A percentile compares a stretch with the other conserved stretches of the same genome.
Evolutionary conservation across 2,329 filamentous ascomycete species (phyloP).

Genomic region (Neofusicoccum cordaticola): DNA sequence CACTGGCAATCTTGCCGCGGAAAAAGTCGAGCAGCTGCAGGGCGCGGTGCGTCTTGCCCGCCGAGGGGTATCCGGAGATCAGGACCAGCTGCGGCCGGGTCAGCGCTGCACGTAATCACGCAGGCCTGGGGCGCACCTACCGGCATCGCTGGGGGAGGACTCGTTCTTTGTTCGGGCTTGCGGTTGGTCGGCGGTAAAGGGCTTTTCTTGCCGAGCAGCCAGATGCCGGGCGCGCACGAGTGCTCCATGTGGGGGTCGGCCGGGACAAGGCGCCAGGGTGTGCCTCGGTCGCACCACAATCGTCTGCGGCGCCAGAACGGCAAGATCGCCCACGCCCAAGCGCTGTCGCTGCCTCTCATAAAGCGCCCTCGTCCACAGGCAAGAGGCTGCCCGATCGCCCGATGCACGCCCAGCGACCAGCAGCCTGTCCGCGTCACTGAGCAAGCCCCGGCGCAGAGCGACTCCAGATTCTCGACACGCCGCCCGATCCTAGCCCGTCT

Average conservation of each 20-base stretch:
- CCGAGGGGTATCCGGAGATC: constrained; percentile 61
- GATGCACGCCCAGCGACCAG: background rate
- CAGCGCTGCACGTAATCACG: background rate
- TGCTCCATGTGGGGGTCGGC: background rate
- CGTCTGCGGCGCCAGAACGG: constrained; percentile 5
- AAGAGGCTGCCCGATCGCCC: background rate
- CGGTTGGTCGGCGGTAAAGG: constrained; percentile 2
- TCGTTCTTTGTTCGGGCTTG: background rate
- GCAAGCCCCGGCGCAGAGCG: background rate
- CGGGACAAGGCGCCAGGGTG: background rate
- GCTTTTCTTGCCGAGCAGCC: constrained; percentile 3
- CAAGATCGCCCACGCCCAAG: constrained; percentile 11
- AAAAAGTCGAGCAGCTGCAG: constrained; percentile 66
- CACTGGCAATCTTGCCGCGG: constrained; percentile 53
- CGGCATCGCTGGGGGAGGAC: constrained; percentile 17
- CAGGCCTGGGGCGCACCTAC: constrained; percentile 14
- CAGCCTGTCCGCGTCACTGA: background rate
- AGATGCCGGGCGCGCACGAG: background rate
- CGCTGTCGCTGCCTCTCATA: background rate
- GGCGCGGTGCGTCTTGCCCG: constrained; percentile 61
- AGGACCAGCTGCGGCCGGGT: constrained; percentile 52
- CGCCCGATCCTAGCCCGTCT: background rate
- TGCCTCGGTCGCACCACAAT: constrained; percentile 1
- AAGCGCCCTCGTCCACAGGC: background rate
- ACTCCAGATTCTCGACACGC: constrained; percentile 4